Base-by-base conservation (phyloP, 176 grass and related monocot genomes). In the Otatea glauca region DNA sequence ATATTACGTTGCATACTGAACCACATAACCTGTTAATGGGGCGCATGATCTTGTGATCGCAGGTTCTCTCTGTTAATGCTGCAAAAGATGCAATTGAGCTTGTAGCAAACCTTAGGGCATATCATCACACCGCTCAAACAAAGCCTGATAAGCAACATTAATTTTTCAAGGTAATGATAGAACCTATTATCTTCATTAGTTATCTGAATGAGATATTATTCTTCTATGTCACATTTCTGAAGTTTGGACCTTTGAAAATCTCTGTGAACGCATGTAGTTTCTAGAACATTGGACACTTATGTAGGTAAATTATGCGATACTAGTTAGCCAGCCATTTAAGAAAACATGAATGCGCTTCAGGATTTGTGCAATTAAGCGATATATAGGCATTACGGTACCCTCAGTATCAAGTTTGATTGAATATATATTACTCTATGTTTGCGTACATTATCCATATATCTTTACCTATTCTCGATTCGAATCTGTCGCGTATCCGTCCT, bases 21-120 rank as follows among this genome's bases (percentile, higher is more conserved):
- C 27, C 25, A 17, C 20, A 60, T 24, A 71, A 5, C 9, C 70
- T 84, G 56, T 35, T 67, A 64, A 83, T 75, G 47, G 24, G 42
- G 82, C 59, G 17, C 65, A 45, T 79, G 75, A 83, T 47, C 29
- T 81, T 68, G 83, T 39, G 5, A 12, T 75, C 9, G 37, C 56
- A 94, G 95, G 88, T 94, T 25, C 90, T 97, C 23, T 76, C 95
- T 94, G 95, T 94, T 32, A 97, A 94, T 86, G 95, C 95, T 76
- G 95, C 95, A 55, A 97, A 94, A 85, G 95, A 89, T 74, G 92
- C 92, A 16, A 94, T 88, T 74, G 95, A 97, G 71, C 88, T 94
- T 64, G 95, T 94, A 60, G 92, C 95, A 43, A 94, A 94, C 79
- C 95, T 97, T 71, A 87, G 95, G 75, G 92, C 95, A 38, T 97